Evolutionary conservation across 2,329 filamentous ascomycete species (phyloP), one percentile per base, ranked within the genome.

Genomic region (Fusarium graminum): DNA sequence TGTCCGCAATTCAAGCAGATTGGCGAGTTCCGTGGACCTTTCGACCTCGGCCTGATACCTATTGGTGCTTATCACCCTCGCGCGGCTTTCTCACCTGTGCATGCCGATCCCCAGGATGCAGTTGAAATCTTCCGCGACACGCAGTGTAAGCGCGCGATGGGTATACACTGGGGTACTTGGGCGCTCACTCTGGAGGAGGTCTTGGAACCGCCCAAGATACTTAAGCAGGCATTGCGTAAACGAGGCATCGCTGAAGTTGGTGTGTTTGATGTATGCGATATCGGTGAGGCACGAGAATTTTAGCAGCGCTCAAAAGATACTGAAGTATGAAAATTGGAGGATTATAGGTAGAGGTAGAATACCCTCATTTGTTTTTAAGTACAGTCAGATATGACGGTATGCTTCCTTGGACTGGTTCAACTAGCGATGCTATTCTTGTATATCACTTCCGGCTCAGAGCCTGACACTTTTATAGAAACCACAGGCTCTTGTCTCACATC

Each of bases 111-210:
- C 0, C 89, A 88, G 68, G 94, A 98, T 75, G 87, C 90, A 1
- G 93, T 97, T 36, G 92, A 95, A 72, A 97, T 98, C 70, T 97
- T 97, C 77, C 78, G 83, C 8, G 94, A 97, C 71, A 96, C 92
- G 1, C 85, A 85, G 69, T 97, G 94, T 80, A 83, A 86, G 71
- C 82, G 80, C 17, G 94, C 93, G 22, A 83, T 97, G 80, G 94
- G 88, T 3, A 97, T 97, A 70, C 94, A 97, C 75, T 97, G 94
- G 93, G 94, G 93, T 4, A 90, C 91, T 0, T 97, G 94, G 93
- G 89, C 92, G 1, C 78, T 97, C 69, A 97, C 94, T 0, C 84
- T 88, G 61, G 94, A 98, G 78, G 91, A 94, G 59, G 90, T 97
- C 2, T 76, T 94, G 56, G 93, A 97, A 79, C 94, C 94, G 43